Conservation (phyloP, 169 alveolate species). For the Eimeria brunetti region DNA sequence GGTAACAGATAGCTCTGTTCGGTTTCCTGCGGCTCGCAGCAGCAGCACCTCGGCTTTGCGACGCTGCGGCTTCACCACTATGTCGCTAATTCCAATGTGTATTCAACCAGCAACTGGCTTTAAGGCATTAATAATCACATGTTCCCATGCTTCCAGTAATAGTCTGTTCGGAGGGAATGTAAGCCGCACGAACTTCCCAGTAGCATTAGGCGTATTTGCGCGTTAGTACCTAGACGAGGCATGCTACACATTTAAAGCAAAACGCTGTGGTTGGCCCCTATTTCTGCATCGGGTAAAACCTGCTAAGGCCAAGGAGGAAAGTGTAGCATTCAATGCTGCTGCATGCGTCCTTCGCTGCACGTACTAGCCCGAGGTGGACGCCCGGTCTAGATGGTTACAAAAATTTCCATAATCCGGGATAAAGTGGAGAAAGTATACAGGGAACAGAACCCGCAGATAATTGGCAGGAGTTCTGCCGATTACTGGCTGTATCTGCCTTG, state of each 20-base stretch:
- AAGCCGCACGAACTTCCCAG: background rate
- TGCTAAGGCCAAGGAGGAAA: background rate
- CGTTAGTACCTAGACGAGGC: background rate
- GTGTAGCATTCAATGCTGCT: background rate
- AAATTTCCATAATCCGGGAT: background rate
- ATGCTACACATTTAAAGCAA: no score
- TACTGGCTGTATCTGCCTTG: background rate
- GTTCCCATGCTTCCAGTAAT: background rate
- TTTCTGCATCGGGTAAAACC: background rate
- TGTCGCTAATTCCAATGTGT: background rate
- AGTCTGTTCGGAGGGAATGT: background rate
- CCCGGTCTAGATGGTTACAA: background rate
- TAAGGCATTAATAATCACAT: background rate
- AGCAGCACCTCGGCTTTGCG: background rate
- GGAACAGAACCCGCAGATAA: background rate
- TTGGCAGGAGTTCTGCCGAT: background rate
- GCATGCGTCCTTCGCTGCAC: background rate
- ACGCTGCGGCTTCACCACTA: background rate
- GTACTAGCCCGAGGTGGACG: background rate
- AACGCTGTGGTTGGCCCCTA: background rate
- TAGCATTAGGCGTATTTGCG: background rate
- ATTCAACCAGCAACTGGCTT: background rate
- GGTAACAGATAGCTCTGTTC: background rate
- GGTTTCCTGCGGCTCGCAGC: background rate
- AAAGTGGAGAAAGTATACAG: background rate